A percentile compares a stretch with the other conserved stretches of the same genome.
Conservation (phyloP, 2,329 filamentous ascomycete genomes). For the Trichoderma sp. region DNA sequence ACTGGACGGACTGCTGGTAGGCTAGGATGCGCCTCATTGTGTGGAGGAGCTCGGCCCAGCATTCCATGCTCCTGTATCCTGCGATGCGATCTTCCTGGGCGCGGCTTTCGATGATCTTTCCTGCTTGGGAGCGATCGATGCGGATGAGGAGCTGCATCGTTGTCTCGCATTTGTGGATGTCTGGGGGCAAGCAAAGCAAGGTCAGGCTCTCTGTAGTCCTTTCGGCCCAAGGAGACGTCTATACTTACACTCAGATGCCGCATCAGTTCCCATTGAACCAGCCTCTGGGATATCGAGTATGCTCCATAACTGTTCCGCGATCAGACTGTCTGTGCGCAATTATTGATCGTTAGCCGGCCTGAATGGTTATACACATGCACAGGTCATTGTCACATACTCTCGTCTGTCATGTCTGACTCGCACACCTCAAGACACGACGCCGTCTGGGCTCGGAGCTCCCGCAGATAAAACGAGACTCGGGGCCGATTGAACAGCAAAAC, state of each 20-base stretch:
- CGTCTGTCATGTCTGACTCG: background rate
- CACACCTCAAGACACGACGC: background rate
- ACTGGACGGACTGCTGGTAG: background rate
- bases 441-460: background rate
- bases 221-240: background rate
- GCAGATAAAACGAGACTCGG: background rate
- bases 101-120: background rate
- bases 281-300: background rate
- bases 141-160: background rate
- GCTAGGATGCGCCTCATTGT: conserved; percentile 7
- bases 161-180: background rate
- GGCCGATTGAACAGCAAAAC: background rate
- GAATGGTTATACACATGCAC: background rate
- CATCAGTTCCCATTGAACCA: background rate
- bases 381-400: background rate
- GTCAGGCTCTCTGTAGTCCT: background rate
- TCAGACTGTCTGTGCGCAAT: background rate
- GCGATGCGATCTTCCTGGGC: background rate
- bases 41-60: conserved; percentile 5
- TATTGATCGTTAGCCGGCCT: background rate
- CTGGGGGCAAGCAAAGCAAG: too few relatives aligned
- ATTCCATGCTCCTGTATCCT: conserved; percentile 1
- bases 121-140: background rate
- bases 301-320: background rate
- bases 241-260: background rate